Conservation (phyloP, 208 protist genomes). For the Dictyostelium gargantuum region DNA sequence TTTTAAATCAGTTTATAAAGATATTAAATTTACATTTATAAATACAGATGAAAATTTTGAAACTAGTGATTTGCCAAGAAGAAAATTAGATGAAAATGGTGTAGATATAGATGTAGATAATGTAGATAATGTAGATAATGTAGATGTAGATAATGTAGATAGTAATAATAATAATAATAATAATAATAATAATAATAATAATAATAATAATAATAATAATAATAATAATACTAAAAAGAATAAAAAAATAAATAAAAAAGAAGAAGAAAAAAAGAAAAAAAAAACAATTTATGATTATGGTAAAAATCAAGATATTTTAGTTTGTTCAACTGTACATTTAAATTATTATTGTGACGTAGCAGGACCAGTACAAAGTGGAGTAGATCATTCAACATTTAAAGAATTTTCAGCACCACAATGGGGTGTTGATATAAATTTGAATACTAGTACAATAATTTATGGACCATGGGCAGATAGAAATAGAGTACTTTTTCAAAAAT, state of each 20-base stretch:
- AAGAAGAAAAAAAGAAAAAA: background rate
- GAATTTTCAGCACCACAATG: slow-evolving; percentile 35
- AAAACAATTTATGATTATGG: slow-evolving; percentile 28
- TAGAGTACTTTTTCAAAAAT: background rate
- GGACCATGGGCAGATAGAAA: slow-evolving; percentile 62
- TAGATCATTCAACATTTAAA: background rate
- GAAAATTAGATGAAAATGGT: background rate
- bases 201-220: background rate
- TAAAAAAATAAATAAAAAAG: too few relatives aligned
- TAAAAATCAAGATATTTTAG: slow-evolving; percentile 5
- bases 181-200: too few relatives aligned
- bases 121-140: too few relatives aligned
- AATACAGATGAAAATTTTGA: slow-evolving; percentile 57
- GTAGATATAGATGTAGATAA: too few relatives aligned
- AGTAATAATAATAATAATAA: too few relatives aligned
- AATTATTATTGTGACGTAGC: slow-evolving; percentile 61
- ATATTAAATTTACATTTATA: slow-evolving; percentile 62
- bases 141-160: too few relatives aligned
- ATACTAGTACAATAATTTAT: slow-evolving; percentile 1
- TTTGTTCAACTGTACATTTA: background rate
- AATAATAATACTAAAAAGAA: background rate
- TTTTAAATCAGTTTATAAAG: slow-evolving; percentile 64
- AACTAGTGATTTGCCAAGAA: slow-evolving; percentile 40
- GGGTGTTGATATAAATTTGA: slow-evolving; percentile 19
- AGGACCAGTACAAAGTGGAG: background rate